A percentile compares a stretch with the other conserved stretches of the same genome.
phyloP scores from a whole-genome alignment of 352 stramenopile genomes.

The Globisporangium spinosum region DNA sequence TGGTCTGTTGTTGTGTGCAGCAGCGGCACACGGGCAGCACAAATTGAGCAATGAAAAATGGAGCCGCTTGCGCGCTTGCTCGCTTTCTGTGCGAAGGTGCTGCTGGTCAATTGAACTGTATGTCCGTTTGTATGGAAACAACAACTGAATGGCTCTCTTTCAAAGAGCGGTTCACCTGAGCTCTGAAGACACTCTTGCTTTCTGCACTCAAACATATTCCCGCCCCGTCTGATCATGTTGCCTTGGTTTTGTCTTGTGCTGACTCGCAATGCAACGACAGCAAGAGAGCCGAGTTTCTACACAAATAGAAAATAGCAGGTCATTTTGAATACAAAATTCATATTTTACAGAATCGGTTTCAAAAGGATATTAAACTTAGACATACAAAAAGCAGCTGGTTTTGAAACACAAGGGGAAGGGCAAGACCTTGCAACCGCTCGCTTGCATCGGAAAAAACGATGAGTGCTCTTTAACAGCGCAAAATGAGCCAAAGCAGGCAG shows the following conservation, averaged over 20 bases:
- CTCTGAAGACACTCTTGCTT: not conserved
- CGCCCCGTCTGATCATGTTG: slow-evolving; percentile 3
- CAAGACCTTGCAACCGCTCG: not conserved
- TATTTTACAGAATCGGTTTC: not conserved
- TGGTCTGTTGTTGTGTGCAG: not conserved
- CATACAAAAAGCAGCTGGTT: not conserved
- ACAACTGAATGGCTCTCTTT: slow-evolving; percentile 1
- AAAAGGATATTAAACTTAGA: not conserved
- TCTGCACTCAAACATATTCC: not conserved
- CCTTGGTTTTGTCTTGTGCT: not conserved
- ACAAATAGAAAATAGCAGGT: not conserved
- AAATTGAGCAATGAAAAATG: slow-evolving; percentile 5
- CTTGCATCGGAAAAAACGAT: not conserved
- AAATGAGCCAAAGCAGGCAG: not conserved
- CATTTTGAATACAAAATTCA: not conserved
- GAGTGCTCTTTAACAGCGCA: not conserved
- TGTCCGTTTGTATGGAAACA: slow-evolving; percentile 1
- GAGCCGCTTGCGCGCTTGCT: not conserved
- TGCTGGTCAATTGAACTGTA: slow-evolving; percentile 6
- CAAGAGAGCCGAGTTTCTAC: slow-evolving; percentile 4
- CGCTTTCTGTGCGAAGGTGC: not conserved
- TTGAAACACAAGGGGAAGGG: not conserved
- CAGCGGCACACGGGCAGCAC: not conserved
- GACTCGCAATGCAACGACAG: slow-evolving; percentile 5
- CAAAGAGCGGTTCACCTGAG: not conserved